A percentile compares a stretch with the other conserved stretches of the same genome.
Evolutionary conservation across 768 basidiomycete genomes (phyloP).

Genomic region (Boletus bicolor): DNA sequence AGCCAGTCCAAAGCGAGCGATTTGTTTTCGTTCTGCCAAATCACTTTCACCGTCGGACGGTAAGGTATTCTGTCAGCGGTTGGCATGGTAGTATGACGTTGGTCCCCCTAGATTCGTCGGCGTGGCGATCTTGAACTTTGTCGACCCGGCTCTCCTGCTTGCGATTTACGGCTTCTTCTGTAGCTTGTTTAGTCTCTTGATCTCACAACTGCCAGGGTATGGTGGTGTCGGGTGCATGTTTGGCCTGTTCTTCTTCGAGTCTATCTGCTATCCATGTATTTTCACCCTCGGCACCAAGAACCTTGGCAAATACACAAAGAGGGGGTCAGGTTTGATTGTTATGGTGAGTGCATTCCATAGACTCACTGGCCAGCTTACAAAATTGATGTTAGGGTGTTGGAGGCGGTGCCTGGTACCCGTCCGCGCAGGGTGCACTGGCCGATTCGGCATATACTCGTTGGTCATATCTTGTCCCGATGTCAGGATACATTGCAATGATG

Average conservation of each 20-base stretch:
- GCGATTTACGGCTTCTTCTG: slow-evolving; percentile 51
- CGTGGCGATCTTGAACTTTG: slow-evolving; percentile 54
- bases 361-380: background rate
- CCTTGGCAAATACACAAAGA: slow-evolving; percentile 57
- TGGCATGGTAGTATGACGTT: slow-evolving; percentile 9
- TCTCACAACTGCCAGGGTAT: slow-evolving; percentile 49
- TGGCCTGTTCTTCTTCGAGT: slow-evolving; percentile 70
- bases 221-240: slow-evolving; percentile 61
- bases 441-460: slow-evolving; percentile 46
- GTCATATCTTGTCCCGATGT: slow-evolving; percentile 59
- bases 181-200: slow-evolving; percentile 48
- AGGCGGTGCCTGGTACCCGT: slow-evolving; percentile 68
- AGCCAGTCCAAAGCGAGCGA: slow-evolving; percentile 51
- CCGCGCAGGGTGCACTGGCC: slow-evolving; percentile 56
- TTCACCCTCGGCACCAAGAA: slow-evolving; percentile 67
- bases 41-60: slow-evolving; percentile 65
- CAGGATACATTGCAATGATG: slow-evolving; percentile 57
- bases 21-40: slow-evolving; percentile 69
- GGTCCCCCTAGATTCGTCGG: slow-evolving; percentile 50
- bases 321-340: slow-evolving; percentile 60
- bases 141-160: slow-evolving; percentile 65
- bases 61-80: slow-evolving; percentile 22
- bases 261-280: slow-evolving; percentile 70
- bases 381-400: slow-evolving; percentile 45
- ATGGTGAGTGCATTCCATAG: slow-evolving; percentile 39